These are phyloP conservation scores for Chrysanthemum makinoi DNA, from an alignment of 129 eudicot species.

Conservation along the genomic window DNA sequence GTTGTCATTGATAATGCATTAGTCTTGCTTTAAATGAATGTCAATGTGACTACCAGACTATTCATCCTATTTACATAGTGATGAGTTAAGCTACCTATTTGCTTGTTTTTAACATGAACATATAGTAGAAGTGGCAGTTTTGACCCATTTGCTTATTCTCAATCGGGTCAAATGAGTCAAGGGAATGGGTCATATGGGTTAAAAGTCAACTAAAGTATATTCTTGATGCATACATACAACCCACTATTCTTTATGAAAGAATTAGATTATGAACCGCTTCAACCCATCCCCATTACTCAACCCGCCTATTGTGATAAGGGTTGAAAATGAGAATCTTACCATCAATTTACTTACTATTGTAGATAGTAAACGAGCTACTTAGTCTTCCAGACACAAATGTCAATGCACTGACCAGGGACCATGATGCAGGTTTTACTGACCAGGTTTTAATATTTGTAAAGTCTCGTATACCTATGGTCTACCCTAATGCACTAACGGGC, in stretches of 20 bases:
- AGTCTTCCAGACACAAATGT: constrained; percentile 69
- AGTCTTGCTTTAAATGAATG: not conserved
- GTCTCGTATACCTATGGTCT: no score
- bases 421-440: no score
- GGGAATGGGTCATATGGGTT: not conserved
- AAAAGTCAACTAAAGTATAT: not conserved
- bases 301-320: not conserved
- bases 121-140: not conserved
- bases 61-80: not conserved
- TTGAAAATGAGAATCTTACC: constrained; percentile 9
- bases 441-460: no score
- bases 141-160: not conserved
- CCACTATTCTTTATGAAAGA: not conserved
- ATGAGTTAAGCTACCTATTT: not conserved
- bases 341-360: constrained; percentile 18
- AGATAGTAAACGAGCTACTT: constrained; percentile 80
- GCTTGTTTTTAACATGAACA: not conserved
- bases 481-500: no score
- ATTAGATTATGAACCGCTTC: not conserved
- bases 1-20: not conserved
- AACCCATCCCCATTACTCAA: not conserved
- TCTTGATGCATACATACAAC: not conserved
- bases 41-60: not conserved
- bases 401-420: constrained; percentile 68
- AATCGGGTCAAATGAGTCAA: not conserved